phyloP scores from a whole-genome alignment of 352 stramenopile genomes.

The Phytophthora quininea region DNA sequence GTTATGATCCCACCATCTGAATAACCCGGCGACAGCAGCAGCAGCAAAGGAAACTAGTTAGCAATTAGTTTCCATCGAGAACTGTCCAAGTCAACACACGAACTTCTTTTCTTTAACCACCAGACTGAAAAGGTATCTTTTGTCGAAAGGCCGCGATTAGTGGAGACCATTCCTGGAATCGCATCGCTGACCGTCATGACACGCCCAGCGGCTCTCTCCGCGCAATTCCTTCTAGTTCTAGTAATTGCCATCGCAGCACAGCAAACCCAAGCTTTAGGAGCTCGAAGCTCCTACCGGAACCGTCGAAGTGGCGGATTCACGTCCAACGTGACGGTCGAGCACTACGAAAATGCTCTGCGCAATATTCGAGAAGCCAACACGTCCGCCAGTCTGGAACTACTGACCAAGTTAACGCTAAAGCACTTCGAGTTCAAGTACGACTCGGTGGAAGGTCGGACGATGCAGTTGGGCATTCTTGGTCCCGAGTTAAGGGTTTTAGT shows the following conservation, averaged over 20 bases:
- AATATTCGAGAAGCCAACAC: conserved; percentile 54
- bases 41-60: too few relatives aligned
- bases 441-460: conserved; percentile 58
- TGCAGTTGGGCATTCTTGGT: conserved; percentile 74
- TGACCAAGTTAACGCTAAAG: conserved; percentile 59
- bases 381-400: conserved; percentile 51
- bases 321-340: conserved; percentile 47
- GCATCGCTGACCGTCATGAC: too few relatives aligned
- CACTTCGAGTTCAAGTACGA: conserved; percentile 87
- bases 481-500: conserved; percentile 60
- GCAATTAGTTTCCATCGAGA: too few relatives aligned
- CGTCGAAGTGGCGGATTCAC: conserved; percentile 25
- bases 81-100: too few relatives aligned
- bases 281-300: conserved; percentile 34
- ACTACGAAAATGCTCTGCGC: conserved; percentile 55
- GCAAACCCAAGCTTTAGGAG: not conserved
- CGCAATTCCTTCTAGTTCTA: not conserved
- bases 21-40: too few relatives aligned
- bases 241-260: not conserved
- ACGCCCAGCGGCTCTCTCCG: too few relatives aligned
- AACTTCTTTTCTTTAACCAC: too few relatives aligned
- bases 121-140: too few relatives aligned
- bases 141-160: too few relatives aligned
- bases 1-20: too few relatives aligned
- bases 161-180: too few relatives aligned